Percentiles rank a stretch among this genome's conserved stretches.
phyloP scores from a whole-genome alignment of 202 grass and related monocot genomes.

The Zoysia matrella region DNA sequence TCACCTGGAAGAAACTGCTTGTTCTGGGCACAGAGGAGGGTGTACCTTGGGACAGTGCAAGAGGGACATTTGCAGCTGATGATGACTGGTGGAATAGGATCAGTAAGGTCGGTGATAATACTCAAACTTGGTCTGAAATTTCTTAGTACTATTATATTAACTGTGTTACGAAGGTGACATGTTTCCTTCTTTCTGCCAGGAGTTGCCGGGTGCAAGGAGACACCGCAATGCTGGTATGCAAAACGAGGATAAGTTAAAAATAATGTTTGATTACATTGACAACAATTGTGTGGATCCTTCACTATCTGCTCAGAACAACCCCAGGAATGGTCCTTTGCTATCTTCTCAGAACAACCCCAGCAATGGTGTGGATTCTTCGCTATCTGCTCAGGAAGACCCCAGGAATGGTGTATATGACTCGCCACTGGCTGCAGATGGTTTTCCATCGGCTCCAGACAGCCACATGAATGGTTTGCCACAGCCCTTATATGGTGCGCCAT shows the following conservation, averaged over 20 bases:
- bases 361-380: no score
- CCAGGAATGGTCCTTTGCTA: no score
- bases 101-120: slow-evolving; percentile 41
- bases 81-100: slow-evolving; percentile 56
- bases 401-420: not conserved
- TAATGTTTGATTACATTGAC: slow-evolving; percentile 51
- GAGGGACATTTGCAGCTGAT: slow-evolving; percentile 40
- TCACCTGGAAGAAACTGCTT: slow-evolving; percentile 51
- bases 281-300: slow-evolving; percentile 37
- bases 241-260: slow-evolving; percentile 41
- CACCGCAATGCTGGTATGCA: slow-evolving; percentile 36
- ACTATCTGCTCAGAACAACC: not conserved
- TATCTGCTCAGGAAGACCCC: slow-evolving; percentile 3
- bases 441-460: slow-evolving; percentile 1
- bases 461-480: not conserved
- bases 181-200: slow-evolving; percentile 28
- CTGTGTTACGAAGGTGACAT: not conserved
- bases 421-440: not conserved
- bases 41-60: slow-evolving; percentile 42
- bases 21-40: not conserved
- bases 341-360: no score
- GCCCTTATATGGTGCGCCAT: slow-evolving; percentile 1
- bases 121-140: not conserved
- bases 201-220: slow-evolving; percentile 49
- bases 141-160: not conserved